Conservation (phyloP, 177 flowering plant genomes). For the Vitis hybrid region DNA sequence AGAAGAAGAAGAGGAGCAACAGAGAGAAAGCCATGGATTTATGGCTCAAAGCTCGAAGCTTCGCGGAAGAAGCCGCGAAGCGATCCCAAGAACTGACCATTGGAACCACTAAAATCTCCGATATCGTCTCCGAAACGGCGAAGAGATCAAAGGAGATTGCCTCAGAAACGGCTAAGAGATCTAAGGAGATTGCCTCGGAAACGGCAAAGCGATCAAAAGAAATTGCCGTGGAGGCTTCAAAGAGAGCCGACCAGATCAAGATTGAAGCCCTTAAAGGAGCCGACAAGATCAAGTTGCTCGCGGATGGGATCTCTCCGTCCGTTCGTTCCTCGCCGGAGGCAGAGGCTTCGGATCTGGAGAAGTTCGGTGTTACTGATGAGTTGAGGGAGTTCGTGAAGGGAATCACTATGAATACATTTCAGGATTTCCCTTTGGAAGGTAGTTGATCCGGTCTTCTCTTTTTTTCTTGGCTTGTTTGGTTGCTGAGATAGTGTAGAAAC, state of each 20-base stretch:
- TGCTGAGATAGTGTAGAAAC: constrained; percentile 3
- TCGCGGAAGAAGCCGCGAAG: constrained; percentile 77
- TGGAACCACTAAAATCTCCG: constrained; percentile 15
- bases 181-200: constrained; percentile 49
- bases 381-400: constrained; percentile 80
- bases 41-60: constrained; percentile 70
- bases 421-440: constrained; percentile 82
- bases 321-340: constrained; percentile 10
- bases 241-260: constrained; percentile 55
- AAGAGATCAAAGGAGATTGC: constrained; percentile 50
- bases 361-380: constrained; percentile 75
- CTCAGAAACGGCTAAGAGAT: constrained; percentile 36
- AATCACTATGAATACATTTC: constrained; percentile 60
- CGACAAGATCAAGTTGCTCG: constrained; percentile 54
- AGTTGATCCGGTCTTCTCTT: neutral
- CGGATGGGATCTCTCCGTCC: constrained; percentile 42
- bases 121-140: constrained; percentile 37
- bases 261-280: constrained; percentile 56
- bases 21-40: constrained; percentile 49
- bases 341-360: constrained; percentile 44
- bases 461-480: constrained; percentile 2
- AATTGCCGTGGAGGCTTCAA: constrained; percentile 62
- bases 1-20: too few species aligned
- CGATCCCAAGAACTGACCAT: constrained; percentile 47
- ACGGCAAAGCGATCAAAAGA: constrained; percentile 58